Evolutionary conservation across 257 asterid species (phyloP), one percentile per base, ranked within the genome.

Genomic region (Cynanchum wilfordii): DNA sequence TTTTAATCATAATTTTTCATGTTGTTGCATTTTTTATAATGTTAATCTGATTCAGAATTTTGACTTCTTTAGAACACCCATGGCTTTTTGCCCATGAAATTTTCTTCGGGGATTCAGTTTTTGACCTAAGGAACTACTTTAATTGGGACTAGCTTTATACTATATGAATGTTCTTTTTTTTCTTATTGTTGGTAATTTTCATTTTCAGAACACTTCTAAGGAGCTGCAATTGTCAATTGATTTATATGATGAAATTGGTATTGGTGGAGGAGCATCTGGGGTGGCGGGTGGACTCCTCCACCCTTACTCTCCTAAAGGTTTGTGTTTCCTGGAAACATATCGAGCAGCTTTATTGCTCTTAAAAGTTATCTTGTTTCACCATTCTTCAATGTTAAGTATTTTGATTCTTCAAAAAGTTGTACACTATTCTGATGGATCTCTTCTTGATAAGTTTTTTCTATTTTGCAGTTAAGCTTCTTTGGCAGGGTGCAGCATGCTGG

Each of bases 201-300:
- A 40, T 76, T 75, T 80, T 72, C 90, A 95, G 98, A 82, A 81
- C 62, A 83, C 90, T 81, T 77, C 89, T 67, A 81, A 80, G 80
- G 97, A 90, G 71, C 72, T 85, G 51, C 82, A 75, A 71, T 38
- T 95, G 66, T 83, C 79, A 79, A 84, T 95, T 75, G 97, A 95
- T 80, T 74, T 95, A 62, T 95, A 89, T 75, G 97, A 95, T 83
- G 98, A 90, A 81, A 87, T 81, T 72, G 99, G 97, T 33, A 73
- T 92, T 56, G 99, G 99, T 47, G 99, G 99, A 68, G 99, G 99
- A 75, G 99, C 98, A 38, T 95, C 99, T 69, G 99, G 99, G 69
- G 88, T 95, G 76, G 93, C 98, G 80, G 99, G 97, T 52, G 98
- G 99, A 45, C 98, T 95, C 72, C 88, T 95, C 72, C 97, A 95